Evolutionary conservation across 805 yeast genomes (phyloP), one percentile per base, ranked within the genome.

Genomic region (Tetrapisispora nanseiensis): DNA sequence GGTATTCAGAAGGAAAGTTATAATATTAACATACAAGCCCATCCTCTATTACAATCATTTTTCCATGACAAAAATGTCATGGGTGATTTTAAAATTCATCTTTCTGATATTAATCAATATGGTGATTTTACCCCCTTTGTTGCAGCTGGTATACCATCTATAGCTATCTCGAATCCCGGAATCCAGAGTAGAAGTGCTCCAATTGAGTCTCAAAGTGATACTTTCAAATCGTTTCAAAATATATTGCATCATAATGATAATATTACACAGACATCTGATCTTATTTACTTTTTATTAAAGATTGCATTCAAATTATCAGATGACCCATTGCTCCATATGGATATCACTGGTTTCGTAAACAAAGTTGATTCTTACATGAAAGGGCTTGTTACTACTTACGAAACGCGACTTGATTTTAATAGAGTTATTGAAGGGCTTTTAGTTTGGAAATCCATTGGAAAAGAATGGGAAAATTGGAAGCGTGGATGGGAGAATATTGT

Each of bases 271-370:
- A 85, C 81, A 55, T 55, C 62, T 12, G 69, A 75, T n/a, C 54
- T 86, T 44, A 74, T 78, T 1, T 74, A 75, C 43, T 52, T 81
- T 16, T 51, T 79, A 1, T 65, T 82, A 1, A 63, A 70, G 24
- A 47, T 82, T 6, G 62, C 72, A 0, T 52, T 86, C 9, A 69
- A 72, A 36, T 52, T 82, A n/a, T 71, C 78, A 0, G 94, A 86
- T 51, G 75, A 72, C 28, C 94, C 96, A 1, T 57, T 84, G 35
- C 68, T 87, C 15, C 95, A 95, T 1, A 81, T 72, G 50, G 74
- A 80, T 56, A 58, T 83, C 24, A 56, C 55, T 4, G 61, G 66
- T 7, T 67, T 75, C 43, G 75, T 74, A 2, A 55, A 62, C 1
- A 60, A 61, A 10, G 47, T 83, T 40, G 65, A 65, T 22, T 55